Evolutionary conservation across 345 rosid genomes (phyloP).

Genomic region (Aquilaria sinensis): DNA sequence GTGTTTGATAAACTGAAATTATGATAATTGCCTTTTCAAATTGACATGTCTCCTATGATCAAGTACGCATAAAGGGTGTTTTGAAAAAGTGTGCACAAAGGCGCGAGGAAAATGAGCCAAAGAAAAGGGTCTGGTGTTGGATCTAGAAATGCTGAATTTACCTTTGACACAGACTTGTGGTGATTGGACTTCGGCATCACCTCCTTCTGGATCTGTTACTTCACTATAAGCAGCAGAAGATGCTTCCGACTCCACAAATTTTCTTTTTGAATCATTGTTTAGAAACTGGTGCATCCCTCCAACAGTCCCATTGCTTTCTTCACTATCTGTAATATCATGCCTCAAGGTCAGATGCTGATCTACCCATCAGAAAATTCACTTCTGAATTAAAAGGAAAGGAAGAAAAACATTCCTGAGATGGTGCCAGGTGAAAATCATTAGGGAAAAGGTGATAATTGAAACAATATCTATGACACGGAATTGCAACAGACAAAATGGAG

Average conservation of each 20-base stretch:
- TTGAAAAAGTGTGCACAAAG: too few species aligned
- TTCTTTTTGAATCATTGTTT: slow-evolving; percentile 10
- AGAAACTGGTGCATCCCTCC: slow-evolving; percentile 21
- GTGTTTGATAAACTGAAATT: too few species aligned
- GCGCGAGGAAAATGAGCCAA: too few species aligned
- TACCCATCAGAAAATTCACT: not conserved
- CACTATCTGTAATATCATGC: slow-evolving; percentile 38
- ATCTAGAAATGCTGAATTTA: slow-evolving; percentile 7
- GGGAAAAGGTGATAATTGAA: not conserved
- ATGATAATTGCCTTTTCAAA: too few species aligned
- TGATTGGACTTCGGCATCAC: slow-evolving; percentile 32
- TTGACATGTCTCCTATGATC: too few species aligned
- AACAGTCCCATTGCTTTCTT: slow-evolving; percentile 36
- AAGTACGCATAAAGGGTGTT: too few species aligned
- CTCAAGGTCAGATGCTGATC: slow-evolving; percentile 1
- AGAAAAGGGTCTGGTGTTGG: too few species aligned
- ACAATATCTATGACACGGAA: too few species aligned
- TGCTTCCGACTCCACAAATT: slow-evolving; percentile 25
- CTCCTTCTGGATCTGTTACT: slow-evolving; percentile 28
- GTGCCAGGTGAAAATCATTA: not conserved
- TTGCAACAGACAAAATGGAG: too few species aligned
- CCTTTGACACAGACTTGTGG: slow-evolving; percentile 26
- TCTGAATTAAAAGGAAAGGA: not conserved
- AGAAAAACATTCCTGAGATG: not conserved
- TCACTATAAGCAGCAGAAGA: slow-evolving; percentile 35